Base-by-base conservation (phyloP, 257 asterid species). In the Scutellaria barbata region DNA sequence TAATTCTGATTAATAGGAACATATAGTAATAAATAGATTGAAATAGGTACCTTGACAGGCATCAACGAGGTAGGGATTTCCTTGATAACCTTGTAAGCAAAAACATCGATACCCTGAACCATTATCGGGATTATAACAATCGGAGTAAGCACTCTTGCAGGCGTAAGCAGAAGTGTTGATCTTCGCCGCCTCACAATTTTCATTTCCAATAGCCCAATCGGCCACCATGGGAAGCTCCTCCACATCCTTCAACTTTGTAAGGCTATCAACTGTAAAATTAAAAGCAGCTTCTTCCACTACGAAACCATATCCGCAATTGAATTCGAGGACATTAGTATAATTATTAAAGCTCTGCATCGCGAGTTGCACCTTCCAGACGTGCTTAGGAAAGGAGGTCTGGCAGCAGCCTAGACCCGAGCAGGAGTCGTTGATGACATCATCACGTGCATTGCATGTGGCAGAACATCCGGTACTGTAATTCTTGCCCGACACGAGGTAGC, bases 171-270 rank as follows among this genome's bases (percentile, higher is more conserved):
- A 52, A 0, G 17, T 6, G 18, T 79, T 67, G 48, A 0, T 58
- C 56, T 13, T 13, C 4, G 81, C 90, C 18, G 1, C 63, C 12
- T 25, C 18, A 12, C 63, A 56, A 30, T 42, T 56, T 56, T 7
- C 37, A 17, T 74, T 45, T 17, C 82, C 82, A n/a, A 85, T 30
- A 3, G 71, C 76, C 90, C 89, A 86, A 42, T 83, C 88, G 6
- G 74, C 46, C 35, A 81, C 84, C 56, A 75, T 45, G 3, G 84
- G 85, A 48, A 86, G 64, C 71, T 6, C 22, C 0, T 3, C 0
- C 8, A 18, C 68, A 6, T 43, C 12, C 59, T 46, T 20, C 39
- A 86, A 58, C 37, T 51, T 63, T 2, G 58, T 63, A 0, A 83
- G 43, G 66, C 40, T 35, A 0, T 47, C 59, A 0, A 9, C 9